These are phyloP conservation scores for Epithemia pelagica DNA, from an alignment of 108 stramenopile genomes.

Conservation along the genomic window DNA sequence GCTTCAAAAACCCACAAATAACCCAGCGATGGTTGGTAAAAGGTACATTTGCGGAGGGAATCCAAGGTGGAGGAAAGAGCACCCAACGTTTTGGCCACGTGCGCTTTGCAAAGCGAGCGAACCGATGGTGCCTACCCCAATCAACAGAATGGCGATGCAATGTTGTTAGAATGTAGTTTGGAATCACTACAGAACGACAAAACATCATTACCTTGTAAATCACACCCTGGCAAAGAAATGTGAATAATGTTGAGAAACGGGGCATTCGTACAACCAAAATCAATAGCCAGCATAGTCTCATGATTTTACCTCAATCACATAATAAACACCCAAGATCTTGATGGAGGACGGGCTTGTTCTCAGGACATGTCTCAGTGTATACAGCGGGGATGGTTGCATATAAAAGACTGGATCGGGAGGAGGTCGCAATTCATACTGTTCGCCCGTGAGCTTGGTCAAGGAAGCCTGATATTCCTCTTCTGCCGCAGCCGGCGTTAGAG, in stretches of 20 bases:
- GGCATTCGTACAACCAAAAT: too few relatives aligned
- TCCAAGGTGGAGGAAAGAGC: conserved; percentile 64
- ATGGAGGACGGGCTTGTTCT: conserved; percentile 45
- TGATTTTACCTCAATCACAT: conserved; percentile 83
- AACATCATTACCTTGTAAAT: too few relatives aligned
- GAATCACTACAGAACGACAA: too few relatives aligned
- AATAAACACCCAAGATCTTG: conserved; percentile 75
- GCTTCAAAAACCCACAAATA: conserved; percentile 75
- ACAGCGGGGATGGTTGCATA: conserved; percentile 60
- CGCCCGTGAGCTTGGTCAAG: conserved; percentile 52
- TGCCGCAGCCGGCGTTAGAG: conserved; percentile 53
- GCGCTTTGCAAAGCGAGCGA: conserved; percentile 73
- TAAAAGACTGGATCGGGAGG: conserved; percentile 42
- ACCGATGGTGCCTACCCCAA: conserved; percentile 67
- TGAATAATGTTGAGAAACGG: too few relatives aligned
- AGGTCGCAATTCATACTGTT: conserved; percentile 79
- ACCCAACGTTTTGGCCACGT: conserved; percentile 59
- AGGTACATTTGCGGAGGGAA: conserved; percentile 59
- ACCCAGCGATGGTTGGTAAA: conserved; percentile 70
- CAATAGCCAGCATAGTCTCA: too few relatives aligned
- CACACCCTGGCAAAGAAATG: too few relatives aligned
- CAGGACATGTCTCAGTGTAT: conserved; percentile 72
- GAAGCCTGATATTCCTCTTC: conserved; percentile 71
- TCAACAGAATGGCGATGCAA: too few relatives aligned
- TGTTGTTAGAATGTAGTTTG: too few relatives aligned